Evolutionary conservation across 164 flowering plant genomes (phyloP).

Genomic region (Nelumbo lutea): DNA sequence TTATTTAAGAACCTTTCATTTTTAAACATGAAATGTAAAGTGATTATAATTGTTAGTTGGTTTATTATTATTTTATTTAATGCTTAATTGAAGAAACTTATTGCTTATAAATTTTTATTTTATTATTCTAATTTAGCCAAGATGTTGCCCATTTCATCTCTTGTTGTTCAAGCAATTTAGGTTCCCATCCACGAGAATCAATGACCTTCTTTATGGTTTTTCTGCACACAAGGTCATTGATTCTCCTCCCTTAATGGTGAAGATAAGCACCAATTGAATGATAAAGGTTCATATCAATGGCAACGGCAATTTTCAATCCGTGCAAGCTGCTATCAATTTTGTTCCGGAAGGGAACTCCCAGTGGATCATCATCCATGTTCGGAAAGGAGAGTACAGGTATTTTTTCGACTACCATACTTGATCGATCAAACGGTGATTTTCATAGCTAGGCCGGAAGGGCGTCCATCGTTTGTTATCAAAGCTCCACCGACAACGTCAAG

Average conservation of each 20-base stretch:
- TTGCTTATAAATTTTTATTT: too few relatives aligned
- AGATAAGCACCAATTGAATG: constrained; percentile 50
- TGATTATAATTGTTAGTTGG: too few relatives aligned
- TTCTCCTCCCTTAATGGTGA: constrained; percentile 51
- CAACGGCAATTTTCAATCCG: constrained; percentile 62
- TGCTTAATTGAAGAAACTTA: too few relatives aligned
- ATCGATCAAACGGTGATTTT: too few relatives aligned
- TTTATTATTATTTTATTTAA: too few relatives aligned
- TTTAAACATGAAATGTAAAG: too few relatives aligned
- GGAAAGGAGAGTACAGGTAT: constrained; percentile 75
- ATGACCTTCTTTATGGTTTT: constrained; percentile 6
- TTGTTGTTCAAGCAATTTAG: neutral
- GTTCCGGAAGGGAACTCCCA: constrained; percentile 61
- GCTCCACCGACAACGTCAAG: constrained; percentile 41
- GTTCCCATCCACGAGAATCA: neutral
- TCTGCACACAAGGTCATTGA: constrained; percentile 32
- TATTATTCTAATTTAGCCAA: too few relatives aligned
- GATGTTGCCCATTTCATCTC: neutral
- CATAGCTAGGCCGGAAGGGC: constrained; percentile 42
- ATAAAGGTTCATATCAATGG: constrained; percentile 68
- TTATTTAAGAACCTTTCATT: too few relatives aligned
- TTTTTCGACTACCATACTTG: neutral
- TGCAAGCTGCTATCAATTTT: constrained; percentile 75
- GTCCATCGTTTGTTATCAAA: constrained; percentile 43
- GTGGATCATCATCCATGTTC: constrained; percentile 74